Base-by-base conservation (phyloP, 1,284 basidiomycete species). In the Apiotrichum gamsii region DNA sequence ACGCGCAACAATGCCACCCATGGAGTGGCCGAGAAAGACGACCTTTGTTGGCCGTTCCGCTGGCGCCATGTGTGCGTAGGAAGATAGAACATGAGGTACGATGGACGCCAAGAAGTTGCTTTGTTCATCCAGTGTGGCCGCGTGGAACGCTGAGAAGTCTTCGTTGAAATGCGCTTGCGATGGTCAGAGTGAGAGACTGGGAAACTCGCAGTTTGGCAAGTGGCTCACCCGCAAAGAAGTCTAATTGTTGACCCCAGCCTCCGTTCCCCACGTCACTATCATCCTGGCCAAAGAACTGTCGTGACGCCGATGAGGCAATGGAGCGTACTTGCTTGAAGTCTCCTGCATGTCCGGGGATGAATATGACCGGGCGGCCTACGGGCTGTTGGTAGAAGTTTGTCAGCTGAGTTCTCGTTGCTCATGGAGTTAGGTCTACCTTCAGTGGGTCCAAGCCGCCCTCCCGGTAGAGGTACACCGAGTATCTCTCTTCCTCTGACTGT, bases 271-370 rank as follows among this genome's bases (percentile, higher is more conserved):
- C 1, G 24, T 29, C 21, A 43, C 10, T 36, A 25, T 33, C 71
- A 6, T 48, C 51, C 19, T 69, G 59, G 73, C 76, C 25, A 73
- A 75, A 88, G 66, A 82, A 93, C 57, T 94, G 89, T 45, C 84
- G 76, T 0, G 85, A 76, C 2, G 89, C 85, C 13, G 90, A 91
- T 3, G 89, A 90, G 2, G 93, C 94, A 58, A 98, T 89, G 15
- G 90, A 96, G 49, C 95, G 82, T 18, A 90, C 85, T 76, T 98
- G 95, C 53, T 83, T 85, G 39, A 87, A 94, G 3, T 89, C 93
- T 2, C 95, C 95, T 11, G 95, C 93, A 64, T 97, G 97, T 2
- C 95, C 95, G 1, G 95, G 95, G 18, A 98, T 85, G 73, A 98
- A 99, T 23, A 99, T 76, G 10, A 94, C 89, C 6, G 95, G 94